Evolutionary conservation across 768 basidiomycete species (phyloP).

Genomic region (Leccinum imitatum): DNA sequence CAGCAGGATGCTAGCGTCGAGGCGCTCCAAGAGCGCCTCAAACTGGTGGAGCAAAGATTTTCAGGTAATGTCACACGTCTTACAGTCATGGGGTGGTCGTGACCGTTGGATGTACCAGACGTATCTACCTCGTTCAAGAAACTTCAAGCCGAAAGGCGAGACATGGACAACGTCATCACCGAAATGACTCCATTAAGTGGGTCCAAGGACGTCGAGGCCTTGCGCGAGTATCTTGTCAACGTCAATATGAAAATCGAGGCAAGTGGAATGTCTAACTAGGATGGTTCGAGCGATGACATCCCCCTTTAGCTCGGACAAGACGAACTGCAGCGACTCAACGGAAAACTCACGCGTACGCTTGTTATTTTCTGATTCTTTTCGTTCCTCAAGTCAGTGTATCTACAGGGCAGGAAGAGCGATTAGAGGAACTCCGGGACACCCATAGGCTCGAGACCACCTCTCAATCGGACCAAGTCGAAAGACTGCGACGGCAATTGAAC

Average conservation of each 20-base stretch:
- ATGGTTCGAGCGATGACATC: background rate
- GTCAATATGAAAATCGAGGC: slow-evolving; percentile 71
- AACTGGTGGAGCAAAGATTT: slow-evolving; percentile 76
- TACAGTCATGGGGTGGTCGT: background rate
- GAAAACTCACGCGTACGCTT: slow-evolving; percentile 67
- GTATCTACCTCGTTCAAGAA: slow-evolving; percentile 76
- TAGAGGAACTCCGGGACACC: slow-evolving; percentile 82
- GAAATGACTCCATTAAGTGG: slow-evolving; percentile 72
- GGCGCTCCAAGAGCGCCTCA: slow-evolving; percentile 61
- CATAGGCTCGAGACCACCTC: slow-evolving; percentile 81
- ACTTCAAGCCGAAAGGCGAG: slow-evolving; percentile 68
- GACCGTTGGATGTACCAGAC: slow-evolving; percentile 43
- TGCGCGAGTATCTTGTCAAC: slow-evolving; percentile 73
- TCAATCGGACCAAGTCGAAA: slow-evolving; percentile 70
- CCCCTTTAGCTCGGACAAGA: slow-evolving; percentile 58
- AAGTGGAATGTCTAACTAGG: slow-evolving; percentile 19
- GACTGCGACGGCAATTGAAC: slow-evolving; percentile 62
- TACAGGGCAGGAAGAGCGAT: slow-evolving; percentile 78
- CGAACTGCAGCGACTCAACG: slow-evolving; percentile 76
- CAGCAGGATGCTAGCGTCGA: slow-evolving; percentile 43
- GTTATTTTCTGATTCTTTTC: background rate
- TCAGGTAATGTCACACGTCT: slow-evolving; percentile 45
- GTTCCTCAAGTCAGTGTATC: slow-evolving; percentile 6
- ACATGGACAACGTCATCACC: slow-evolving; percentile 64
- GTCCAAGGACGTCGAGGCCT: slow-evolving; percentile 58